Evolutionary conservation across 371 early-diverging fungal genomes (phyloP).

Genomic region (Rhizopus microsporus): DNA sequence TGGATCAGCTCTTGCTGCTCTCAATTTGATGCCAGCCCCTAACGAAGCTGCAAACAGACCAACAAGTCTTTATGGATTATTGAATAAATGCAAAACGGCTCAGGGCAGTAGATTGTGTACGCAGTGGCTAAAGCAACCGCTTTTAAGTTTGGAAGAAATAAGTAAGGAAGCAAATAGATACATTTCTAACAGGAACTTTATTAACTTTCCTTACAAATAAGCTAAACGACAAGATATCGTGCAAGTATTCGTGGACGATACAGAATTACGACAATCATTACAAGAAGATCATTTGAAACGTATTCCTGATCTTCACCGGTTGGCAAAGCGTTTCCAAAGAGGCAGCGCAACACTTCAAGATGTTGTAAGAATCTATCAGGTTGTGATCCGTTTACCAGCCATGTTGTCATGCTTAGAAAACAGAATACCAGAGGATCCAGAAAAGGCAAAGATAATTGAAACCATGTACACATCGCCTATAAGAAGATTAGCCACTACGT

Average conservation of each 20-base stretch:
- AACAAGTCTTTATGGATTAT: conserved; percentile 82
- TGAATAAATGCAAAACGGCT: conserved; percentile 89
- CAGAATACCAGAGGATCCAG: conserved; percentile 36
- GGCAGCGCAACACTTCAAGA: conserved; percentile 84
- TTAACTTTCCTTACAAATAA: conserved; percentile 12
- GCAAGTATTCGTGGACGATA: conserved; percentile 69
- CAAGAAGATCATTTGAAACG: conserved; percentile 77
- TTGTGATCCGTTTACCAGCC: conserved; percentile 73
- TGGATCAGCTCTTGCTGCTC: conserved; percentile 84
- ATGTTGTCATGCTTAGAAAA: conserved; percentile 61
- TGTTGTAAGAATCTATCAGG: conserved; percentile 89
- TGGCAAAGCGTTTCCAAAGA: conserved; percentile 82
- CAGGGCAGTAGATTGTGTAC: conserved; percentile 87
- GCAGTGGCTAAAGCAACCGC: conserved; percentile 96
- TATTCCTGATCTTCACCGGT: conserved; percentile 87
- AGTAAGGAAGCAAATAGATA: conserved; percentile 31
- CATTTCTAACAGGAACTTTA: too few species aligned
- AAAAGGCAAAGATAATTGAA: conserved; percentile 21
- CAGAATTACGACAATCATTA: conserved; percentile 70
- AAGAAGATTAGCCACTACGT: conserved; percentile 1
- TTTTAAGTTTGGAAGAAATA: conserved; percentile 75
- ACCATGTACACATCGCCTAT: conserved; percentile 24
- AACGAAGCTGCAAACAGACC: conserved; percentile 79
- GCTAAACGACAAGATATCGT: conserved; percentile 81
- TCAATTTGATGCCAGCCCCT: conserved; percentile 83